Conservation (phyloP, 768 basidiomycete genomes). For the Leccinum rimulosum region DNA sequence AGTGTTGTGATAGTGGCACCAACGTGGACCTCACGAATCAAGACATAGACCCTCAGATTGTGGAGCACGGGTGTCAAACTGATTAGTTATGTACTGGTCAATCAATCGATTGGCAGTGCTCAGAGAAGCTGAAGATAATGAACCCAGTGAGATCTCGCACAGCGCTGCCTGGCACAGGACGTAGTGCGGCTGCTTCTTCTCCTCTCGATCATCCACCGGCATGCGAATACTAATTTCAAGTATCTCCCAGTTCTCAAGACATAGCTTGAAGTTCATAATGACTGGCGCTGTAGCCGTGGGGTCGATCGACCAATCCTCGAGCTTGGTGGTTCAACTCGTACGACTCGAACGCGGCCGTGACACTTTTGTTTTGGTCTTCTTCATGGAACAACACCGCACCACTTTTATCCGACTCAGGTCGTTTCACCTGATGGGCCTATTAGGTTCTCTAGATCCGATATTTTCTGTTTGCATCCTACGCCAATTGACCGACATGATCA, state of each 20-base stretch:
- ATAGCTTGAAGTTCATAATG: conserved; percentile 6
- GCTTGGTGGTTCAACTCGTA: conserved; percentile 12
- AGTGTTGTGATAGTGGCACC: neutral
- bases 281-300: neutral
- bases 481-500: neutral
- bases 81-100: neutral
- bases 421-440: neutral
- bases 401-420: neutral
- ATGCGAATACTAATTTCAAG: conserved; percentile 6
- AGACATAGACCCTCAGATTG: conserved; percentile 1
- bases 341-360: conserved; percentile 1
- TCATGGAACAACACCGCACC: conserved; percentile 17
- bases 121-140: conserved; percentile 10
- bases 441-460: too few species aligned
- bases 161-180: neutral
- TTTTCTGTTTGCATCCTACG: neutral
- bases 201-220: conserved; percentile 10
- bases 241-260: conserved; percentile 1
- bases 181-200: conserved; percentile 19
- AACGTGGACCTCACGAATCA: neutral
- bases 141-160: conserved; percentile 1
- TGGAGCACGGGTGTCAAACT: neutral
- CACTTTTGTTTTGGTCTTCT: neutral
- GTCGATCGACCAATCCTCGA: neutral
- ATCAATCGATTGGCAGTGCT: conserved; percentile 17